Conservation (phyloP, 1,284 basidiomycete species). For the Agroathelia rolfsii region DNA sequence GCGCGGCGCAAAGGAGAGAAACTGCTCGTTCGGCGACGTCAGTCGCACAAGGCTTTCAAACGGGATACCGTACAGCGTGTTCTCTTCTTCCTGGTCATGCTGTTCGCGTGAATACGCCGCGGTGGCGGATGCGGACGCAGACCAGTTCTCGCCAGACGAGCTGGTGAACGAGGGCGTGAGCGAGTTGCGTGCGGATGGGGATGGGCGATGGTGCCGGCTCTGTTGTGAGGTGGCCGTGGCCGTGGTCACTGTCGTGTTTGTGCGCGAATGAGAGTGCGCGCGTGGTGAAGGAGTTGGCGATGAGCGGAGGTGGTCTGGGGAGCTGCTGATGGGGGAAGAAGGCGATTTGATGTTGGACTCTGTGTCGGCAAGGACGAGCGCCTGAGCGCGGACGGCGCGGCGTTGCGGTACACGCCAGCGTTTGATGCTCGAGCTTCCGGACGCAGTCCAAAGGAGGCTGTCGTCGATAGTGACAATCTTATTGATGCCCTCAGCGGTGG, state of each 20-base stretch:
- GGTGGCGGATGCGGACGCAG: too few species aligned
- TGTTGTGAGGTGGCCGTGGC: neutral
- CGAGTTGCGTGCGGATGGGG: conserved; percentile 15
- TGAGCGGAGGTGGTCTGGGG: too few species aligned
- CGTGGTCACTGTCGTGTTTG: conserved; percentile 6
- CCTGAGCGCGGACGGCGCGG: conserved; percentile 26
- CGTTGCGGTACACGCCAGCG: conserved; percentile 66
- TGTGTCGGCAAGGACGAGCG: conserved; percentile 16
- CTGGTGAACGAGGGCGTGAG: too few species aligned
- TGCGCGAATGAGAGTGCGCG: too few species aligned
- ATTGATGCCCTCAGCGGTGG: conserved; percentile 64
- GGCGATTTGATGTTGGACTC: conserved; percentile 16
- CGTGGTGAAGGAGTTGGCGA: too few species aligned
- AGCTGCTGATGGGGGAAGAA: too few species aligned
- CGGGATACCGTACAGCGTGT: conserved; percentile 59
- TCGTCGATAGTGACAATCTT: conserved; percentile 83
- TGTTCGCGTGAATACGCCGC: too few species aligned
- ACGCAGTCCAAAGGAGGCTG: conserved; percentile 85
- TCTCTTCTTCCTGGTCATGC: conserved; percentile 29
- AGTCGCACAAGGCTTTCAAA: conserved; percentile 74
- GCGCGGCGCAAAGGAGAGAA: conserved; percentile 34
- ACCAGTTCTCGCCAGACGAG: too few species aligned
- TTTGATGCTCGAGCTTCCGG: conserved; percentile 69
- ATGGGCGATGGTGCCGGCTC: neutral
- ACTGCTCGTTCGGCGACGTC: conserved; percentile 67